A percentile compares a stretch with the other conserved stretches of the same genome.
Conservation (phyloP, 345 rosid genomes). For the Citrus medica region DNA sequence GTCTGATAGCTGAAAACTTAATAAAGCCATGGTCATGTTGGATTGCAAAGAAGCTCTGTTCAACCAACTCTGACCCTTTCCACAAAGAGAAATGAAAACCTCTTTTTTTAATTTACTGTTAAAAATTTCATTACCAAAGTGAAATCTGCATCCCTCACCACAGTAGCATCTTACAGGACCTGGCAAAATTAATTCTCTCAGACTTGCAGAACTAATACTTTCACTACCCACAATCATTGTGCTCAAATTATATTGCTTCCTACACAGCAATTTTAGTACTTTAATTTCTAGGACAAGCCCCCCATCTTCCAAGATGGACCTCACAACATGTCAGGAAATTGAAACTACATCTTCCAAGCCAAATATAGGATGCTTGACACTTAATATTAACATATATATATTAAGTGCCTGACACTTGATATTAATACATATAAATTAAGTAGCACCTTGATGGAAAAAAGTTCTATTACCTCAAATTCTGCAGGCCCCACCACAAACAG, state of each 20-base stretch:
- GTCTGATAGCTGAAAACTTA: not conserved
- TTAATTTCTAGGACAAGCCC: not conserved
- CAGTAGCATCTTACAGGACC: not conserved
- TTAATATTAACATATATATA: not conserved
- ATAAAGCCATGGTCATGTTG: not conserved
- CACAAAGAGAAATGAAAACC: not conserved
- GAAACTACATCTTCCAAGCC: not conserved
- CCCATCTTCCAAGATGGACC: not conserved
- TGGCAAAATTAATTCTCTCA: not conserved
- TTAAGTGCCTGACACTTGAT: not conserved
- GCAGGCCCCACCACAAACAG: slow-evolving; percentile 99
- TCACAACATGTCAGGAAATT: not conserved
- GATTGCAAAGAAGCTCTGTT: not conserved
- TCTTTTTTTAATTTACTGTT: too few species aligned
- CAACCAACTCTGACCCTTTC: not conserved
- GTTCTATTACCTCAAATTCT: slow-evolving; percentile 72
- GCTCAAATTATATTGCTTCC: not conserved
- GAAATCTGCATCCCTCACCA: not conserved
- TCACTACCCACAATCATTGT: not conserved
- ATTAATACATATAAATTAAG: not conserved
- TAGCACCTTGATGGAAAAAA: not conserved
- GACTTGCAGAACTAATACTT: not conserved
- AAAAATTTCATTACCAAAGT: not conserved
- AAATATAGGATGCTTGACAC: not conserved
- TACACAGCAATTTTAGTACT: not conserved